phyloP scores from a whole-genome alignment of 2,329 filamentous ascomycete genomes.

The Conoideocrella luteorostrata region DNA sequence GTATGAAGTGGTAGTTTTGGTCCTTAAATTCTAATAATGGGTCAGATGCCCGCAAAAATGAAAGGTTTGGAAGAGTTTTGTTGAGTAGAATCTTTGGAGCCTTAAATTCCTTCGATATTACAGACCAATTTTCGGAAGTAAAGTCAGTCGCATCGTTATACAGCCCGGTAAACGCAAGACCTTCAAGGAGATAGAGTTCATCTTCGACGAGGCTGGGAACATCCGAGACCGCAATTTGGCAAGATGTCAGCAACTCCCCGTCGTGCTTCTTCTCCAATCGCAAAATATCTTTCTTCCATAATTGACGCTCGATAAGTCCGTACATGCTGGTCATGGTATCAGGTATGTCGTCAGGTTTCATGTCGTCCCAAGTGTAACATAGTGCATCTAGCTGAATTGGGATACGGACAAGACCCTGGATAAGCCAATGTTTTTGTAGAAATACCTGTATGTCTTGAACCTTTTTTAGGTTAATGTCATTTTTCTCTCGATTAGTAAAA shows the following conservation, averaged over 20 bases:
- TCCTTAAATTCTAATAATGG: conserved; percentile 9
- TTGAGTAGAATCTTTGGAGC: conserved; percentile 8
- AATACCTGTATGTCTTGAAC: conserved; percentile 23
- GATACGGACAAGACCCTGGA: conserved; percentile 32
- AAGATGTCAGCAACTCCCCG: background rate
- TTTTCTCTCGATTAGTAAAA: background rate
- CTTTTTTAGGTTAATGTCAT: conserved; percentile 3
- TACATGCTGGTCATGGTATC: conserved; percentile 33
- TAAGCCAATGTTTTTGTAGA: conserved; percentile 22
- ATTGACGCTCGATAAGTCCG: conserved; percentile 23
- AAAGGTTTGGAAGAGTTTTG: conserved; percentile 20
- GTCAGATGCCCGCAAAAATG: conserved; percentile 31
- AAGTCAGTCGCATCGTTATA: conserved; percentile 28
- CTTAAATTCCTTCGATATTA: conserved; percentile 14
- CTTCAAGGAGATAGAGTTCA: conserved; percentile 22
- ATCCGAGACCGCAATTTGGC: conserved; percentile 8
- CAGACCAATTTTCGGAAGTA: conserved; percentile 12
- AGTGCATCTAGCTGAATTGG: conserved; percentile 39
- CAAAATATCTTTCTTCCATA: conserved; percentile 34
- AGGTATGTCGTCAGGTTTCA: too few relatives aligned
- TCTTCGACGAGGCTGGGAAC: conserved; percentile 12
- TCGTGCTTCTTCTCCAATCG: conserved; percentile 19
- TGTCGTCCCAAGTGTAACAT: conserved; percentile 33
- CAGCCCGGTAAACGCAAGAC: conserved; percentile 30
- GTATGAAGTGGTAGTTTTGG: conserved; percentile 32